phyloP scores from a whole-genome alignment of 2,329 filamentous ascomycete genomes.

The Beauveria australis region DNA sequence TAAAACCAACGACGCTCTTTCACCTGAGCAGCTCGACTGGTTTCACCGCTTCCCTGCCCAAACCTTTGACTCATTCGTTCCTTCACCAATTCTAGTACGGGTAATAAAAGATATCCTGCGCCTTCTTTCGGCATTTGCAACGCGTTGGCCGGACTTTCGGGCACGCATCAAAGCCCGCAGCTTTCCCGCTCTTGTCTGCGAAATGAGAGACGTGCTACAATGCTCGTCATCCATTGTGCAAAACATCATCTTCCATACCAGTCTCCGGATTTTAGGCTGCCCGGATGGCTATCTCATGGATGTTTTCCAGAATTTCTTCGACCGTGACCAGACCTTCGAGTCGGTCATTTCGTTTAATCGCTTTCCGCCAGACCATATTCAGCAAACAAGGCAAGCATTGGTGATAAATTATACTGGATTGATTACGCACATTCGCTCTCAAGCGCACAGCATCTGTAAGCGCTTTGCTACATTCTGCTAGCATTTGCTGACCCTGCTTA shows the following conservation, averaged over 20 bases:
- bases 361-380: background rate
- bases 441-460: background rate
- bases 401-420: background rate
- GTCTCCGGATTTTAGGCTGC: conserved; percentile 20
- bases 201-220: conserved; percentile 17
- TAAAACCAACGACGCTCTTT: conserved; percentile 28
- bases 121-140: conserved; percentile 19
- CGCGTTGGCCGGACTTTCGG: conserved; percentile 17
- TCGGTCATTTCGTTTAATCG: background rate
- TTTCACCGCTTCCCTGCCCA: conserved; percentile 29
- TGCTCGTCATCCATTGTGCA: conserved; percentile 21
- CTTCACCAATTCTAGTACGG: background rate
- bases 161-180: conserved; percentile 12
- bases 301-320: conserved; percentile 16
- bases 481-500: background rate
- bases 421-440: background rate
- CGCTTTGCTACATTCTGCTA: background rate
- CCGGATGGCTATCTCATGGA: conserved; percentile 14
- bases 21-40: conserved; percentile 21
- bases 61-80: conserved; percentile 19
- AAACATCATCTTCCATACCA: conserved; percentile 22
- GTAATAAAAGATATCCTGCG: conserved; percentile 11
- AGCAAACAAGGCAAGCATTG: background rate
- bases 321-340: conserved; percentile 19
- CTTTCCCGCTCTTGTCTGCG: conserved; percentile 22